These are phyloP conservation scores for Clathrospora elynae DNA, from an alignment of 2,329 filamentous ascomycete genomes.

Conservation along the genomic window DNA sequence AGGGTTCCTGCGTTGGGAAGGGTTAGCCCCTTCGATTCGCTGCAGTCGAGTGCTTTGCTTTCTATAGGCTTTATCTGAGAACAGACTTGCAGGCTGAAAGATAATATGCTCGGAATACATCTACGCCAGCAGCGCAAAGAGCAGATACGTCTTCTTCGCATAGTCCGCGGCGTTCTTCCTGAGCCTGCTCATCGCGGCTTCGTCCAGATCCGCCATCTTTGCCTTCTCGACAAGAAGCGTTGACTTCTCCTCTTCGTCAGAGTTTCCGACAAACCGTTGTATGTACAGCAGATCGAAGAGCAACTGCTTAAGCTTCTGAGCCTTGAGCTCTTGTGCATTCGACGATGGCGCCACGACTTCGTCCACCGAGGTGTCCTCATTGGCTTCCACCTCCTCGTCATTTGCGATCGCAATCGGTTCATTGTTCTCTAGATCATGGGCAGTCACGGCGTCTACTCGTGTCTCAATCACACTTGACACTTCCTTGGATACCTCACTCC, in stretches of 20 bases:
- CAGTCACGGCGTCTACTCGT: conserved; percentile 45
- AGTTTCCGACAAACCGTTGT: conserved; percentile 35
- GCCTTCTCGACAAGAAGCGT: conserved; percentile 40
- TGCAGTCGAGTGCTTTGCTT: no score
- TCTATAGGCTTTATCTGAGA: no score
- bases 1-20: conserved; percentile 15
- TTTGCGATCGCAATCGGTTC: conserved; percentile 11
- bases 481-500: conserved; percentile 59
- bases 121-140: conserved; percentile 73
- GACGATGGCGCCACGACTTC: conserved; percentile 17
- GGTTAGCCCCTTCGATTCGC: no score
- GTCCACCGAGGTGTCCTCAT: conserved; percentile 8
- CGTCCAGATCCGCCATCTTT: conserved; percentile 54
- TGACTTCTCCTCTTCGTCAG: conserved; percentile 9
- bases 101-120: neutral
- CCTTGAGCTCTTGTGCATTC: conserved; percentile 18
- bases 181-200: conserved; percentile 59
- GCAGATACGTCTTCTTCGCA: conserved; percentile 78
- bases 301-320: conserved; percentile 45
- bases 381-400: conserved; percentile 9
- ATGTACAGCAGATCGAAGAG: conserved; percentile 54
- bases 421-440: conserved; percentile 5
- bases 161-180: conserved; percentile 72
- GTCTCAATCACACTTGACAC: conserved; percentile 49
- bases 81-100: neutral